Evolutionary conservation across 139 green algal genomes (phyloP).

Genomic region (Edaphochlamys debaryana): DNA sequence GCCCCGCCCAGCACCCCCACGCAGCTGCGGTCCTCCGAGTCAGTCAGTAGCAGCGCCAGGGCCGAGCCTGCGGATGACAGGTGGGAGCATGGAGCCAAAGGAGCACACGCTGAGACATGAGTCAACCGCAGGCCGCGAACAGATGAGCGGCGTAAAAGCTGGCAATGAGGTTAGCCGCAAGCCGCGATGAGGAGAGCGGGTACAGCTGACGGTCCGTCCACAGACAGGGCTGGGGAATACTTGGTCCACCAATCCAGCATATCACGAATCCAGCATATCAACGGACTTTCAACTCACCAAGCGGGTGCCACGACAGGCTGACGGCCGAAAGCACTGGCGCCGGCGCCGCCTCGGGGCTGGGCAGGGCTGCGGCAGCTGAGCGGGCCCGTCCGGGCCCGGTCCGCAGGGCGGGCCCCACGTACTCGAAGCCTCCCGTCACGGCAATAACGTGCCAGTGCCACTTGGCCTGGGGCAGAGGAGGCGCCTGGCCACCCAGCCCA

Average conservation of each 20-base stretch:
- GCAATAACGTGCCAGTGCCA: slow-evolving; percentile 18
- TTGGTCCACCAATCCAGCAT: too few relatives aligned
- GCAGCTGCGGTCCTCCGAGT: background rate
- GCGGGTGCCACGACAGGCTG: slow-evolving; percentile 14
- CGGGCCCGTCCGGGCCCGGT: too few relatives aligned
- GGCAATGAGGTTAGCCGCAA: too few relatives aligned
- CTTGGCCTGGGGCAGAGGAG: background rate
- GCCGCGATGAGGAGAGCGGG: too few relatives aligned
- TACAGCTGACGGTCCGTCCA: too few relatives aligned
- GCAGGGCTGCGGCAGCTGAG: background rate
- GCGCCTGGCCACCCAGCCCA: background rate
- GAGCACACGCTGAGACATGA: too few relatives aligned
- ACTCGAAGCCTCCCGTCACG: background rate
- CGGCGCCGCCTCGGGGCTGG: background rate
- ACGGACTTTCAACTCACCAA: too few relatives aligned
- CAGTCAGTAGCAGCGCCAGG: background rate
- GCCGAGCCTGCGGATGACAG: background rate
- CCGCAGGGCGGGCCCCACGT: background rate
- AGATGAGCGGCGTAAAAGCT: too few relatives aligned
- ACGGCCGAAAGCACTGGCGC: background rate
- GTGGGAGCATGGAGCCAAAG: too few relatives aligned
- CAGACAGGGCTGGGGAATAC: too few relatives aligned
- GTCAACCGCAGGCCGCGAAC: too few relatives aligned
- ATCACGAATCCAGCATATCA: too few relatives aligned
- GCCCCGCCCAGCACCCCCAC: background rate